A percentile compares a stretch with the other conserved stretches of the same genome.
Conservation (phyloP, 1,139 yeast genomes). For the Spathaspora sp. region DNA sequence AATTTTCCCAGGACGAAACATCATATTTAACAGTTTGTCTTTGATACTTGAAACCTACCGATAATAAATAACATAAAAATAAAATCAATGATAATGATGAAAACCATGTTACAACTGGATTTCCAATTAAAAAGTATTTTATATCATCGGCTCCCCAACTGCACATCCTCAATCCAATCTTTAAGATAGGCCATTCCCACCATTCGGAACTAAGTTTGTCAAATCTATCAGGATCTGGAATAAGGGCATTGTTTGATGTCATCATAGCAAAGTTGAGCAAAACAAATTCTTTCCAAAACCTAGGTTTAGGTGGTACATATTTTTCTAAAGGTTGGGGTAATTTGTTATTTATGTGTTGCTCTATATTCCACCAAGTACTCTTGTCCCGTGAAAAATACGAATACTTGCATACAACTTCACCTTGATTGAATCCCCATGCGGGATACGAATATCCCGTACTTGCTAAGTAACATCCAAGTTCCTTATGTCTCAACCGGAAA, state of each 20-base stretch:
- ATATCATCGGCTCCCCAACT: slow-evolving; percentile 52
- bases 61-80: slow-evolving; percentile 20
- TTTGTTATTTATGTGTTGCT: slow-evolving; percentile 56
- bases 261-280: slow-evolving; percentile 74
- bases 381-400: slow-evolving; percentile 54
- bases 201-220: slow-evolving; percentile 67
- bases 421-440: slow-evolving; percentile 80
- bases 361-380: slow-evolving; percentile 81
- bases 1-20: slow-evolving; percentile 23
- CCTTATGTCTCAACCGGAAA: slow-evolving; percentile 61
- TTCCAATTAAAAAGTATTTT: slow-evolving; percentile 64
- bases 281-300: slow-evolving; percentile 70
- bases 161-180: slow-evolving; percentile 68
- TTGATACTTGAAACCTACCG: slow-evolving; percentile 29
- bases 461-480: slow-evolving; percentile 69
- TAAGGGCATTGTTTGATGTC: slow-evolving; percentile 71
- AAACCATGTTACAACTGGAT: slow-evolving; percentile 67
- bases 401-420: slow-evolving; percentile 70
- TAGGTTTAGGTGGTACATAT: slow-evolving; percentile 65
- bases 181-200: slow-evolving; percentile 81
- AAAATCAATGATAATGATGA: slow-evolving; percentile 34
- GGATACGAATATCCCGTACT: slow-evolving; percentile 74
- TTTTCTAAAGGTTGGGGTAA: slow-evolving; percentile 35
- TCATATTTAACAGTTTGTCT: slow-evolving; percentile 26
- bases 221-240: slow-evolving; percentile 68